These are phyloP conservation scores for Strobilomyces echinocephalus DNA, from an alignment of 768 basidiomycete species.

Conservation along the genomic window DNA sequence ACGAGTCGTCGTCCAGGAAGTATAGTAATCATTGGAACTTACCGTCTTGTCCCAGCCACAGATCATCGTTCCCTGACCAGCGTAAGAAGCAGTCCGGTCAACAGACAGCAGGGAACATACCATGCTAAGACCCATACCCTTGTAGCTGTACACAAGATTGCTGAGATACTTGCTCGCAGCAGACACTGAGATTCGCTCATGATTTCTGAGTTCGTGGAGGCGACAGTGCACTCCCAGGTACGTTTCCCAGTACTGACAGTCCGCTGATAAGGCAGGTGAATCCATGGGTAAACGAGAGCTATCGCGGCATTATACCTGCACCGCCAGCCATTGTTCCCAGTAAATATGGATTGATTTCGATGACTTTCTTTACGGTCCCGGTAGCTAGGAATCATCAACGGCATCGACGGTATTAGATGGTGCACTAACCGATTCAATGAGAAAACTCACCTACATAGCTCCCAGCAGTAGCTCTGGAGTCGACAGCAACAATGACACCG, in stretches of 20 bases:
- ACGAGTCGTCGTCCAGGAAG: conserved; percentile 8
- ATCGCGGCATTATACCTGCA: conserved; percentile 58
- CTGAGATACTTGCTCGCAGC: conserved; percentile 97
- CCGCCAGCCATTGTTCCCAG: conserved; percentile 99
- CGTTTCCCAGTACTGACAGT: conserved; percentile 98
- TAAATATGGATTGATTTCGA: conserved; percentile 98
- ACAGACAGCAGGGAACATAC: conserved; percentile 41
- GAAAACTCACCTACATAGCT: conserved; percentile 81
- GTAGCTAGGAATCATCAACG: conserved; percentile 51
- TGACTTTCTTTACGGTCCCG: conserved; percentile 98
- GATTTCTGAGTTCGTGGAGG: conserved; percentile 92
- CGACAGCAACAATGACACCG: conserved; percentile 99
- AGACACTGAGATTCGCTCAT: conserved; percentile 97
- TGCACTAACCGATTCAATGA: not conserved
- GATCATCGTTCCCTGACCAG: conserved; percentile 90
- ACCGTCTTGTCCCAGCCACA: conserved; percentile 99
- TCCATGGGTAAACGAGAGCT: not conserved
- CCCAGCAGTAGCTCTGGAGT: conserved; percentile 95
- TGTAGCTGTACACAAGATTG: conserved; percentile 96
- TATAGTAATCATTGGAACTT: conserved; percentile 24
- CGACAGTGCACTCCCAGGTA: conserved; percentile 98
- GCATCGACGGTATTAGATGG: not conserved
- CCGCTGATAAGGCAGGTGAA: conserved; percentile 46
- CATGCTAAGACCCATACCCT: conserved; percentile 99
- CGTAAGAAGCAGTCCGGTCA: conserved; percentile 1